Percentiles rank a stretch among this genome's conserved stretches.
phyloP scores from a whole-genome alignment of 305 asterid genomes.

The Solanum aculeatissimum region DNA sequence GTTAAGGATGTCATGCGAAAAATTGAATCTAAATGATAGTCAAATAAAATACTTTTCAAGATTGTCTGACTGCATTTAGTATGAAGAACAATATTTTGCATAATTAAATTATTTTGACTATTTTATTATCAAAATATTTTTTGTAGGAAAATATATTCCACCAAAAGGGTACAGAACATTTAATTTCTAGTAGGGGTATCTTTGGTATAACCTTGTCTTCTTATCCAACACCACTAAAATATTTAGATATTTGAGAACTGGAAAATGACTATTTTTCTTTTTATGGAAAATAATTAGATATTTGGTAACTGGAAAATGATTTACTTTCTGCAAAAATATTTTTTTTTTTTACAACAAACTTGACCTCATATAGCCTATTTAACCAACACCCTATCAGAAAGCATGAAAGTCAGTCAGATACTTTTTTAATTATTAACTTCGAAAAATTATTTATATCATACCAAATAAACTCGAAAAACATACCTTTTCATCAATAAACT shows the following conservation, averaged over 20 bases:
- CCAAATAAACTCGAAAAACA: not conserved
- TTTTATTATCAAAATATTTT: not conserved
- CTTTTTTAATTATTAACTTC: too few relatives aligned
- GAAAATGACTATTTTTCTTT: too few relatives aligned
- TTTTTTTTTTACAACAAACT: not conserved
- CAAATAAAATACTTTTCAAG: too few relatives aligned
- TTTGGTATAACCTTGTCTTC: not conserved
- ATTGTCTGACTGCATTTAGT: too few relatives aligned
- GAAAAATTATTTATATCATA: too few relatives aligned
- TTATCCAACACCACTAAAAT: not conserved
- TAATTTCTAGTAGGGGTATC: not conserved
- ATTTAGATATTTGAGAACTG: too few relatives aligned
- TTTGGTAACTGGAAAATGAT: not conserved
- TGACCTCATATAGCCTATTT: too few relatives aligned
- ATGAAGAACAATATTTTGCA: not conserved
- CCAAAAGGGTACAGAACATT: not conserved
- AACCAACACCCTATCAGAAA: too few relatives aligned
- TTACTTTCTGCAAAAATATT: not conserved
- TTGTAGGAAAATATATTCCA: not conserved
- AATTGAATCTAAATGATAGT: too few relatives aligned
- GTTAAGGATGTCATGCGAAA: too few relatives aligned
- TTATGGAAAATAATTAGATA: too few relatives aligned
- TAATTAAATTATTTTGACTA: not conserved
- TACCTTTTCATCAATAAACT: slow-evolving; percentile 4
- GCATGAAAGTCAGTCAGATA: too few relatives aligned